Evolutionary conservation across 1,284 basidiomycete genomes (phyloP).

Genomic region (Microbotryum lychnidis-dioicae): DNA sequence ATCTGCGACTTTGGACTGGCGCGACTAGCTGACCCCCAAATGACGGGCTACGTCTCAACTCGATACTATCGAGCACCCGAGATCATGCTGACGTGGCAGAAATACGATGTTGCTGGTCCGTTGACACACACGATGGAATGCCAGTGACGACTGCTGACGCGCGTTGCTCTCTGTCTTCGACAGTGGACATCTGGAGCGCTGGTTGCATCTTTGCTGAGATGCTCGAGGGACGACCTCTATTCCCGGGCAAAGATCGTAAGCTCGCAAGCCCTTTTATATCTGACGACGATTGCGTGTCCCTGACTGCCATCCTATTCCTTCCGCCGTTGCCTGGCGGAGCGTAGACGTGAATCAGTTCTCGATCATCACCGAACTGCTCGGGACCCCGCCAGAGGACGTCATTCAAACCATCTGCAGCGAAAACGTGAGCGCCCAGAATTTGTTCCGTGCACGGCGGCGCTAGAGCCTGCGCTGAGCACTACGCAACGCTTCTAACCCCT

Average conservation of each 20-base stretch:
- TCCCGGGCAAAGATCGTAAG: constrained; percentile 89
- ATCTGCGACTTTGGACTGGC: constrained; percentile 99
- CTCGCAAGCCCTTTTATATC: constrained; percentile 13
- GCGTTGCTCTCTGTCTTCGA: constrained; percentile 13
- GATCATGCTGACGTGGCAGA: constrained; percentile 99
- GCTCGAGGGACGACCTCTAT: constrained; percentile 96
- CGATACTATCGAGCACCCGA: constrained; percentile 98
- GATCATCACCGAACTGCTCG: constrained; percentile 96
- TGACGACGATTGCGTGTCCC: neutral
- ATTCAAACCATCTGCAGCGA: constrained; percentile 98
- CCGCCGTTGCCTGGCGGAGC: neutral
- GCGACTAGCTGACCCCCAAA: constrained; percentile 88
- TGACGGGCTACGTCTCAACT: constrained; percentile 99
- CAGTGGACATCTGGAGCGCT: constrained; percentile 95
- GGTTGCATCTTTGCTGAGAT: constrained; percentile 99
- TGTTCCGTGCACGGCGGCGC: neutral
- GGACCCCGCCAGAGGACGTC: constrained; percentile 97
- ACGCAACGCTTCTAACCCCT: neutral
- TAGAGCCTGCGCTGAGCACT: constrained; percentile 2
- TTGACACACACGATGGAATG: constrained; percentile 29
- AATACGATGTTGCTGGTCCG: constrained; percentile 86
- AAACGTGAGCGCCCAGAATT: constrained; percentile 59
- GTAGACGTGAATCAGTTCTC: constrained; percentile 99
- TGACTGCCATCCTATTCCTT: neutral
- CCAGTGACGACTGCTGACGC: constrained; percentile 26